These are phyloP conservation scores for Lentinus brumalis DNA, from an alignment of 768 basidiomycete species.

Conservation along the genomic window DNA sequence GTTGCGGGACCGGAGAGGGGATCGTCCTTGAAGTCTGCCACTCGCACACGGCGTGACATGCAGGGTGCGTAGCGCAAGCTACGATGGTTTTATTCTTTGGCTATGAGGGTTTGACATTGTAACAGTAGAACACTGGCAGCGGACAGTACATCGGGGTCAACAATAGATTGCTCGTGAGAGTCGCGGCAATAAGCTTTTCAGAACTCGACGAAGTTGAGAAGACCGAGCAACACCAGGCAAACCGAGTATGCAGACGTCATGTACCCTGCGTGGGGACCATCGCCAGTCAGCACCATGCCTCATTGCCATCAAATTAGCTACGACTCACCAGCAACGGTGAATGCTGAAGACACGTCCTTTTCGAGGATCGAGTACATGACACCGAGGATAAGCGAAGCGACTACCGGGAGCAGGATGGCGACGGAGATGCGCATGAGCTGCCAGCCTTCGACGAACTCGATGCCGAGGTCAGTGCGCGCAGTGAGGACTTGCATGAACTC, in stretches of 20 bases:
- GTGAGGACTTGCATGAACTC: slow-evolving; percentile 27
- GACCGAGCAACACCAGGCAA: slow-evolving; percentile 21
- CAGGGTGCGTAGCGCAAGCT: too few relatives aligned
- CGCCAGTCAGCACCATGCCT: neutral
- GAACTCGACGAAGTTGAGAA: slow-evolving; percentile 22
- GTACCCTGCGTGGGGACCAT: slow-evolving; percentile 12
- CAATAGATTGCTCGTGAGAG: too few relatives aligned
- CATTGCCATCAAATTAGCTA: neutral
- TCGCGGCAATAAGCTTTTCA: neutral
- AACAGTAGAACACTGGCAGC: neutral
- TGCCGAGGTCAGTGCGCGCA: slow-evolving; percentile 15
- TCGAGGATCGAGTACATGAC: slow-evolving; percentile 14
- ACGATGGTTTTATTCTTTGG: too few relatives aligned
- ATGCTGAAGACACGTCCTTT: slow-evolving; percentile 18
- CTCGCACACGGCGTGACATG: too few relatives aligned
- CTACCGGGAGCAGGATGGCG: slow-evolving; percentile 19
- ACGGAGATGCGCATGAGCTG: slow-evolving; percentile 20
- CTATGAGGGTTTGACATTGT: too few relatives aligned
- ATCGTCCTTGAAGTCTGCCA: too few relatives aligned
- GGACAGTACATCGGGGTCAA: neutral
- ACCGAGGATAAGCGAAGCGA: slow-evolving; percentile 14
- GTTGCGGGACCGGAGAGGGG: neutral
- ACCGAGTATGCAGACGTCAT: slow-evolving; percentile 27
- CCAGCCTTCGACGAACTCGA: slow-evolving; percentile 23
- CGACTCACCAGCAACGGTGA: slow-evolving; percentile 22